A percentile compares a stretch with the other conserved stretches of the same genome.
Conservation (phyloP, 2,329 filamentous ascomycete genomes). For the Nectriaceae sp. region DNA sequence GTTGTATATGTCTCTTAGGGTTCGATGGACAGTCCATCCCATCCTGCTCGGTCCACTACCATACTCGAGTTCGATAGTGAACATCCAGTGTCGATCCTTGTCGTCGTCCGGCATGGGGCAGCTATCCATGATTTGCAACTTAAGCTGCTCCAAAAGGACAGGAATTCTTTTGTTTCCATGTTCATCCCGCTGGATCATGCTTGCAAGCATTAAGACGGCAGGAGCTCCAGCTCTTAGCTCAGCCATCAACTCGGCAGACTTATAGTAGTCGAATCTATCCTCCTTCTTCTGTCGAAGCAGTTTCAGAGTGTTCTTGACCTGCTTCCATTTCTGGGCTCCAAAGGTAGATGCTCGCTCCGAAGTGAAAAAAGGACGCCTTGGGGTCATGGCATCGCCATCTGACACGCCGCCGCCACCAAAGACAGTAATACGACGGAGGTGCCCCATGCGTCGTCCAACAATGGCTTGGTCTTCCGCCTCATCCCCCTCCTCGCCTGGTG, state of each 20-base stretch:
- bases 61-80: constrained; percentile 92
- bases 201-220: constrained; percentile 90
- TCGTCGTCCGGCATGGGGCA: constrained; percentile 64
- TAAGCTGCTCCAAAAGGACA: constrained; percentile 91
- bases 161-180: constrained; percentile 94
- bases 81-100: constrained; percentile 75
- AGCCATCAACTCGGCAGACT: constrained; percentile 94
- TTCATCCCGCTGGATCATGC: constrained; percentile 97
- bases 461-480: constrained; percentile 52
- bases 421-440: constrained; percentile 66
- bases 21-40: constrained; percentile 92
- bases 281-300: constrained; percentile 78
- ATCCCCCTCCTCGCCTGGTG: constrained; percentile 50
- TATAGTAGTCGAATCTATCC: constrained; percentile 88
- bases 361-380: constrained; percentile 58
- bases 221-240: constrained; percentile 91
- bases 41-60: constrained; percentile 93
- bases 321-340: constrained; percentile 84
- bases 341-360: constrained; percentile 72
- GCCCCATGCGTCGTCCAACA: constrained; percentile 56
- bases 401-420: constrained; percentile 66
- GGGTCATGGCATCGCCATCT: constrained; percentile 61
- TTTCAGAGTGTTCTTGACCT: constrained; percentile 87
- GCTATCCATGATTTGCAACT: constrained; percentile 83
- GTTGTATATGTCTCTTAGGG: constrained; percentile 86